These are phyloP conservation scores for Zygosaccharomyces bailii DNA, from an alignment of 805 yeast genomes.

Conservation along the genomic window DNA sequence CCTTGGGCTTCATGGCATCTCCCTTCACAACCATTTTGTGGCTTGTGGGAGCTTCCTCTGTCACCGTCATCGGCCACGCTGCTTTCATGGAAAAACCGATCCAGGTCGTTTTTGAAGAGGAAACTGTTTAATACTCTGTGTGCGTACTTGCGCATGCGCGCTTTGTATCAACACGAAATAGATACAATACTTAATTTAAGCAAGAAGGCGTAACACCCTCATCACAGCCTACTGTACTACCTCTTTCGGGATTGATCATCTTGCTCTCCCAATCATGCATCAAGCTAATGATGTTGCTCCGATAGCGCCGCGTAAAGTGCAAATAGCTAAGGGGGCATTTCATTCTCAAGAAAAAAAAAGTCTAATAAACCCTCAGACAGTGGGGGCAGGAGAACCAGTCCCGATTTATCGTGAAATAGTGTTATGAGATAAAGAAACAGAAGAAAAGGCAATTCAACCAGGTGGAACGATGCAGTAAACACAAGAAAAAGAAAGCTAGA, in stretches of 20 bases:
- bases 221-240: no score
- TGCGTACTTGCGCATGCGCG: background rate
- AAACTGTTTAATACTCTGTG: slow-evolving; percentile 32
- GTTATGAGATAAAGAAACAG: no score
- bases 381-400: no score
- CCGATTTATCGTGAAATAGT: no score
- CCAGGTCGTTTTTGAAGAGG: slow-evolving; percentile 90
- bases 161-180: background rate
- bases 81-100: slow-evolving; percentile 91
- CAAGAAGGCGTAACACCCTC: no score
- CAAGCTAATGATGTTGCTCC: no score
- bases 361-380: background rate
- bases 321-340: background rate
- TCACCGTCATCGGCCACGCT: slow-evolving; percentile 80
- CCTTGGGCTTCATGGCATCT: slow-evolving; percentile 81
- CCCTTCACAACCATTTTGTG: slow-evolving; percentile 88
- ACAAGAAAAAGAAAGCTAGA: no score
- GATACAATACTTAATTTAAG: background rate
- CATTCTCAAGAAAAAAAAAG: background rate
- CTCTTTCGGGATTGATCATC: background rate
- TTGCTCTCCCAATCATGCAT: no score
- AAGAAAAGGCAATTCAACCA: no score
- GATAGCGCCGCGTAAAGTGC: background rate
- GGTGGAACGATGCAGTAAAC: no score
- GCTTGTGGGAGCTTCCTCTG: slow-evolving; percentile 84